Percentiles rank a stretch among this genome's conserved stretches.
Evolutionary conservation across 164 flowering plant genomes (phyloP).

Genomic region (Vitis labrusca): DNA sequence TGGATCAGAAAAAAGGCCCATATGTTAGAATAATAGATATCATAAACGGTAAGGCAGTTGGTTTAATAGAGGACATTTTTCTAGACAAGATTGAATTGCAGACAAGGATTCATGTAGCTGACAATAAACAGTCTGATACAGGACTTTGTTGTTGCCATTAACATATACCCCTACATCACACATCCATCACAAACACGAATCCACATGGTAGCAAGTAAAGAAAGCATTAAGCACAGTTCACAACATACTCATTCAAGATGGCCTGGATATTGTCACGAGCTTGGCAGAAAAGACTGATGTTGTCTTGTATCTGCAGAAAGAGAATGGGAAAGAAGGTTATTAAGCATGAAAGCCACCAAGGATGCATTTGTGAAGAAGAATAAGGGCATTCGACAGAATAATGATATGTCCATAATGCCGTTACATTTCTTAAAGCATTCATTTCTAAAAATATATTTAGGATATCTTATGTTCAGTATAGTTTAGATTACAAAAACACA

Average conservation of each 20-base stretch:
- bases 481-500: too few species aligned
- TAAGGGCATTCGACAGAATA: neutral
- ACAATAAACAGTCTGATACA: too few species aligned
- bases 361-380: neutral
- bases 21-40: too few species aligned
- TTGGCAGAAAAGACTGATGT: slow-evolving; percentile 72
- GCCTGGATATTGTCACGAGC: slow-evolving; percentile 66
- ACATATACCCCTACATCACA: too few species aligned
- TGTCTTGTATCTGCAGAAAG: slow-evolving; percentile 63
- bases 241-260: slow-evolving; percentile 65
- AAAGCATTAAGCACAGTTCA: neutral
- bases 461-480: neutral
- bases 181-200: neutral
- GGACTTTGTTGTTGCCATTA: neutral
- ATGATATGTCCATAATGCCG: neutral
- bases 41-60: too few species aligned
- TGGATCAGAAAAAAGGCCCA: too few species aligned
- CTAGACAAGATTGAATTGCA: too few species aligned
- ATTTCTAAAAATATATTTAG: neutral
- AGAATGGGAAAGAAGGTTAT: neutral
- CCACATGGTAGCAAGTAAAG: neutral
- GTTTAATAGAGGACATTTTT: too few species aligned
- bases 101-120: too few species aligned
- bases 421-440: neutral
- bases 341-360: neutral